Percentiles rank a stretch among this genome's conserved stretches.
Conservation (phyloP, 805 yeast genomes). For the Schizosaccharomyces osmophilus region DNA sequence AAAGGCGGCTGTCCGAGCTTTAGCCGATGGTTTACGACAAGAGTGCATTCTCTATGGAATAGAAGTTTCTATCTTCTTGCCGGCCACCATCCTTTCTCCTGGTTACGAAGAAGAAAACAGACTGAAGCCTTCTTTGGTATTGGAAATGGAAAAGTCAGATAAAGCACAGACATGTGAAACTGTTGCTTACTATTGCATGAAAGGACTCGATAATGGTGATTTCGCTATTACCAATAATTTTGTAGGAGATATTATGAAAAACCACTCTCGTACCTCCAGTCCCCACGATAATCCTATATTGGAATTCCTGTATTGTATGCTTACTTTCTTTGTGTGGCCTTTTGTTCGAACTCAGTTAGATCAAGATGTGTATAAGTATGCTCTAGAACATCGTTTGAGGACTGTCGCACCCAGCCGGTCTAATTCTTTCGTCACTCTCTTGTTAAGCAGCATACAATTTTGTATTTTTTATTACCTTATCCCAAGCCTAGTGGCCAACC, state of each 20-base stretch:
- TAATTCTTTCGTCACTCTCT: neutral
- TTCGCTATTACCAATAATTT: slow-evolving; percentile 60
- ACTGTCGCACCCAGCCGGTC: no score
- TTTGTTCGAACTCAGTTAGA: neutral
- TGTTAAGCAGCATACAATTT: neutral
- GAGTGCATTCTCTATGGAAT: slow-evolving; percentile 48
- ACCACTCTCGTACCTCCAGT: neutral
- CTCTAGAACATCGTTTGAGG: neutral
- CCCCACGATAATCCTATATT: neutral
- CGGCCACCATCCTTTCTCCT: slow-evolving; percentile 78
- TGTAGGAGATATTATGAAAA: slow-evolving; percentile 49
- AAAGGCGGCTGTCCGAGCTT: slow-evolving; percentile 56
- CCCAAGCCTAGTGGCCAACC: neutral
- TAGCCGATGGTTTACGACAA: slow-evolving; percentile 58
- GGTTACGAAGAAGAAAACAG: slow-evolving; percentile 61
- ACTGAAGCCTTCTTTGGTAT: slow-evolving; percentile 70
- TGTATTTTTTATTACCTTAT: neutral
- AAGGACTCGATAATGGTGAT: slow-evolving; percentile 34
- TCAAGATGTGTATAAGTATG: neutral
- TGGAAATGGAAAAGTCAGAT: slow-evolving; percentile 64
- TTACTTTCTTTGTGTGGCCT: neutral
- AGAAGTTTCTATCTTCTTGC: slow-evolving; percentile 49
- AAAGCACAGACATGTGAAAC: slow-evolving; percentile 37
- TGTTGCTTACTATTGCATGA: slow-evolving; percentile 39
- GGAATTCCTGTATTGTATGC: neutral